phyloP scores from a whole-genome alignment of 2,329 filamentous ascomycete genomes.

The Diplodia mutila region DNA sequence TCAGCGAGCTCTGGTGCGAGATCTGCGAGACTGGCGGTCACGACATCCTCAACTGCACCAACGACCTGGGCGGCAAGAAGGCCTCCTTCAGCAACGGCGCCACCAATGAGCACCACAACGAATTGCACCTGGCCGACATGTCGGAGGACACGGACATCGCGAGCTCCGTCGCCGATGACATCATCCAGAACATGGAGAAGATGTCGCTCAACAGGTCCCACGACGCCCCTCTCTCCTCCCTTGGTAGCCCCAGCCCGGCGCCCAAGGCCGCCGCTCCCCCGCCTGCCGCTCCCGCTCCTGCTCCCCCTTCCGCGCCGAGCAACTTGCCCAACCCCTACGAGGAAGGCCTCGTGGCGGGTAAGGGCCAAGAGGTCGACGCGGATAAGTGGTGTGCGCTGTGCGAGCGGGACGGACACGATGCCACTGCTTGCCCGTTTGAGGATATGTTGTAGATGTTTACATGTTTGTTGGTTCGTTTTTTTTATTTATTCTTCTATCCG shows the following conservation, averaged over 20 bases:
- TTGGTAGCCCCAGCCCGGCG: constrained; percentile 25
- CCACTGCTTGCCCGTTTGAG: constrained; percentile 91
- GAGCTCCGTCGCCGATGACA: constrained; percentile 30
- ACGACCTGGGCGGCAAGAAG: constrained; percentile 54
- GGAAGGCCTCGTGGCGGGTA: constrained; percentile 39
- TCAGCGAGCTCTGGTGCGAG: constrained; percentile 82
- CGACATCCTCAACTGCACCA: constrained; percentile 91
- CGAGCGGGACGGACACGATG: constrained; percentile 94
- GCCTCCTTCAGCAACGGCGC: constrained; percentile 39
- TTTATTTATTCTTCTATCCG: too few relatives aligned
- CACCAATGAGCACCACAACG: constrained; percentile 30
- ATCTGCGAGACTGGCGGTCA: constrained; percentile 92
- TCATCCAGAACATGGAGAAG: constrained; percentile 36
- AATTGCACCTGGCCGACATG: constrained; percentile 13
- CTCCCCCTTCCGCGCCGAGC: background rate
- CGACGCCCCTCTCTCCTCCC: constrained; percentile 33
- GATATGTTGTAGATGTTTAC: constrained; percentile 59
- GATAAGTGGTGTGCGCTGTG: constrained; percentile 97
- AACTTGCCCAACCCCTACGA: constrained; percentile 41
- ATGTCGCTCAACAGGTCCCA: constrained; percentile 40
- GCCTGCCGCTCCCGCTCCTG: constrained; percentile 20
- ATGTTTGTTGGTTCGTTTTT: background rate
- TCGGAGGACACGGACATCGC: constrained; percentile 27
- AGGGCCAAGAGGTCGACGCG: constrained; percentile 59
- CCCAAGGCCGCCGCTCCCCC: constrained; percentile 20